These are phyloP conservation scores for Ramaria sp. DNA, from an alignment of 768 basidiomycete genomes.

Conservation along the genomic window DNA sequence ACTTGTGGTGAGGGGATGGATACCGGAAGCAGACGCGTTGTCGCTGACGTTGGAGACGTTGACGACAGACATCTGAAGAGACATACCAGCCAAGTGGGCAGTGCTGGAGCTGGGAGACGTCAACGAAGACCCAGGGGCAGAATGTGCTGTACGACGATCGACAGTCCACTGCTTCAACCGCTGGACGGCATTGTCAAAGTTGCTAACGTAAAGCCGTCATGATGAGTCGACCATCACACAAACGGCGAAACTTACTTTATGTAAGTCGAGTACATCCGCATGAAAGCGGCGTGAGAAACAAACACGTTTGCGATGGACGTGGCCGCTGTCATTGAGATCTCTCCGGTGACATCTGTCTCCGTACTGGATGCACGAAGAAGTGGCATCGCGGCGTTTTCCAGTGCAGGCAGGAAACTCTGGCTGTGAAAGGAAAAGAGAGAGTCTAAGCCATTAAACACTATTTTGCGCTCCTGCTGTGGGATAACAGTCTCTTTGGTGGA, in stretches of 20 bases:
- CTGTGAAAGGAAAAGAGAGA: conserved; percentile 86
- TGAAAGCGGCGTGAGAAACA: conserved; percentile 89
- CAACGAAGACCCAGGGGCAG: conserved; percentile 30
- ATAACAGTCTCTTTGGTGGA: conserved; percentile 77
- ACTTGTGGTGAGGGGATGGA: conserved; percentile 45
- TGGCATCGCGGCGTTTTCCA: conserved; percentile 68
- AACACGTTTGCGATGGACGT: conserved; percentile 82
- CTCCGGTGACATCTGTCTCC: conserved; percentile 58
- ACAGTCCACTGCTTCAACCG: conserved; percentile 81
- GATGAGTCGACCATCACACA: conserved; percentile 10
- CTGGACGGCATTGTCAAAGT: conserved; percentile 88
- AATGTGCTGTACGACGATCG: conserved; percentile 34
- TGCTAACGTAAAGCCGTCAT: conserved; percentile 34
- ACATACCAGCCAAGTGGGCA: conserved; percentile 53
- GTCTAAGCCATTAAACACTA: conserved; percentile 89
- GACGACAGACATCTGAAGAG: conserved; percentile 43
- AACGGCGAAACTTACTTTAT: conserved; percentile 63
- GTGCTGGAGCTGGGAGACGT: conserved; percentile 53
- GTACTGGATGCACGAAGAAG: conserved; percentile 40
- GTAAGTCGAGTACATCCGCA: conserved; percentile 98
- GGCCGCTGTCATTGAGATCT: conserved; percentile 63
- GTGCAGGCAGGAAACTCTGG: conserved; percentile 83
- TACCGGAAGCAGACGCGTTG: conserved; percentile 6
- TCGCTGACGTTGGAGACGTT: conserved; percentile 28
- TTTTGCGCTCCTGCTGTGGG: conserved; percentile 74